A percentile compares a stretch with the other conserved stretches of the same genome.
phyloP scores from a whole-genome alignment of 306 rosid species.

The Nissolia schottii region DNA sequence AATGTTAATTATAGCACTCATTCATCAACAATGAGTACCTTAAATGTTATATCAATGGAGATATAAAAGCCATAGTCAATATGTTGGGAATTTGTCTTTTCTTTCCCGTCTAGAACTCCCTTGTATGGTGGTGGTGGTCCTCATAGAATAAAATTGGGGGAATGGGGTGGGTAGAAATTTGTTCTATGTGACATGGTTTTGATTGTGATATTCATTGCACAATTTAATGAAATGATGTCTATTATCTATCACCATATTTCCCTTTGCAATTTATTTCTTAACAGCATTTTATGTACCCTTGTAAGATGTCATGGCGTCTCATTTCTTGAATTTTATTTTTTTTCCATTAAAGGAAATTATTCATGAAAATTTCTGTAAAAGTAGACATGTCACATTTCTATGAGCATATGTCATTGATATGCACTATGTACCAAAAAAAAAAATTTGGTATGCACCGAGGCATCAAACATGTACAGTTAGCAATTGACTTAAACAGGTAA shows the following conservation, averaged over 20 bases:
- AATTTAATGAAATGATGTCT: neutral
- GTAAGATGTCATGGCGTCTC: neutral
- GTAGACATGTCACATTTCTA: neutral
- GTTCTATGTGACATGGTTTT: neutral
- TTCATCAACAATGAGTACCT: too few species aligned
- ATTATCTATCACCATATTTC: neutral
- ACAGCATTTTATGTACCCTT: neutral
- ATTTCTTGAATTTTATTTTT: neutral
- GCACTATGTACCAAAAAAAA: too few species aligned
- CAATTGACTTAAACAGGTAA: neutral
- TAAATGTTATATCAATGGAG: neutral
- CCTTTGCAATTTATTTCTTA: neutral
- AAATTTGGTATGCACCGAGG: too few species aligned
- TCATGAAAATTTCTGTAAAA: neutral
- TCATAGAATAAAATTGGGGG: neutral
- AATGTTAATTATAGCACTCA: neutral
- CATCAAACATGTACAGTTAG: neutral
- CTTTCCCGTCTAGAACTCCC: neutral
- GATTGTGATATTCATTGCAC: neutral
- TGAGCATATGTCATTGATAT: neutral
- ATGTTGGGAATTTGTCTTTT: neutral
- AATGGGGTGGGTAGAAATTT: neutral
- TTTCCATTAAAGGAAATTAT: neutral
- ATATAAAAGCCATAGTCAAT: neutral
- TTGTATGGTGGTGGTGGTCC: neutral